Percentiles rank a stretch among this genome's conserved stretches.
phyloP scores from a whole-genome alignment of 164 flowering plant genomes.

The Dillenia turbinata region DNA sequence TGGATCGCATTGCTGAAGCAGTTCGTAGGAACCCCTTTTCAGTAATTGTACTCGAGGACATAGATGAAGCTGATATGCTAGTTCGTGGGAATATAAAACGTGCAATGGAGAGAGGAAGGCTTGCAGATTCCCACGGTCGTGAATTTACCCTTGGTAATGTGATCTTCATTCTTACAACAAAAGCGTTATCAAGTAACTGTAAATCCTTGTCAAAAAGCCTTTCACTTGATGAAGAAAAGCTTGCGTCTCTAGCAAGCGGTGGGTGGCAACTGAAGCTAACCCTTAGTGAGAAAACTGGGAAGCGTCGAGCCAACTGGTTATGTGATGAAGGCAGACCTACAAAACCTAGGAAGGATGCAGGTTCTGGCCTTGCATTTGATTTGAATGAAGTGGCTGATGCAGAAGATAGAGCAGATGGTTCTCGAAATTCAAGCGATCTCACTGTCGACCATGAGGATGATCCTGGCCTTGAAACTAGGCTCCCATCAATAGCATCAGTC shows the following conservation, averaged over 20 bases:
- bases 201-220: constrained; percentile 13
- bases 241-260: constrained; percentile 32
- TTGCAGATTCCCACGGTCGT: constrained; percentile 87
- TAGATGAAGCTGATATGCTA: constrained; percentile 71
- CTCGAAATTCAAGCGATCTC: constrained; percentile 77
- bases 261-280: constrained; percentile 61
- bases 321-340: constrained; percentile 37
- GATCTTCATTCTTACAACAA: constrained; percentile 71
- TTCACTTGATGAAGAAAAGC: constrained; percentile 38
- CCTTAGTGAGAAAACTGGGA: constrained; percentile 32
- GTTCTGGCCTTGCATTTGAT: constrained; percentile 50
- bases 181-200: constrained; percentile 48
- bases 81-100: constrained; percentile 67
- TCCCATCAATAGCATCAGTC: constrained; percentile 18
- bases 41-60: constrained; percentile 71
- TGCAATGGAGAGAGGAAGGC: constrained; percentile 80
- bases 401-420: constrained; percentile 52
- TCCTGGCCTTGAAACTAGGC: constrained; percentile 20
- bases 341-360: constrained; percentile 44
- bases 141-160: constrained; percentile 77
- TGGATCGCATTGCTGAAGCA: constrained; percentile 78
- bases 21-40: constrained; percentile 76
- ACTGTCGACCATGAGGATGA: constrained; percentile 68
- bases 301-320: constrained; percentile 63
- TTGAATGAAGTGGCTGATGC: constrained; percentile 58